Evolutionary conservation across 192 early-diverging fungal species (phyloP).

Genomic region (Rhizoclosmatium sp.): DNA sequence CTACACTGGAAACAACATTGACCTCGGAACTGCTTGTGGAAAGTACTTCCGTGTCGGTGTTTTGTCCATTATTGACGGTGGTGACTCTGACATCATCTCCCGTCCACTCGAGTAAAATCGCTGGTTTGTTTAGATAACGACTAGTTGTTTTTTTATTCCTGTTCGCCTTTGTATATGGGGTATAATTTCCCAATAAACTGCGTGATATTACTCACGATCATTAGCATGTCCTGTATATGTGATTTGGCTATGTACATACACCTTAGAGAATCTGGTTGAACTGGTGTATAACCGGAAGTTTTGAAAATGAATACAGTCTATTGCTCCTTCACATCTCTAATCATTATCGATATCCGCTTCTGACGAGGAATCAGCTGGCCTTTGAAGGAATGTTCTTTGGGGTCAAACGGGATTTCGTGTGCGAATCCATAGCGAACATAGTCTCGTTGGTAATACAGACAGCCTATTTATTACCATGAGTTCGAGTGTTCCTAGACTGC

Average conservation of each 20-base stretch:
- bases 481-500: too few species aligned
- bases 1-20: slow-evolving; percentile 99
- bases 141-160: too few species aligned
- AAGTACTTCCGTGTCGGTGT: slow-evolving; percentile 97
- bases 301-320: too few species aligned
- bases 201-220: too few species aligned
- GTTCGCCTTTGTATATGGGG: too few species aligned
- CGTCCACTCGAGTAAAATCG: slow-evolving; percentile 29
- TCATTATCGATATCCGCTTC: slow-evolving; percentile 77
- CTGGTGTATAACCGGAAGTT: too few species aligned
- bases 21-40: slow-evolving; percentile 99
- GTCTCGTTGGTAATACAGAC: slow-evolving; percentile 77
- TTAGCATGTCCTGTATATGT: too few species aligned
- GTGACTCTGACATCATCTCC: slow-evolving; percentile 92
- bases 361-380: slow-evolving; percentile 60
- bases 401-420: slow-evolving; percentile 74
- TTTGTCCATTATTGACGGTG: slow-evolving; percentile 97
- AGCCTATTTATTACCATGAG: slow-evolving; percentile 16
- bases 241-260: too few species aligned
- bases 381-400: slow-evolving; percentile 58
- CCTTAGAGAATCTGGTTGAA: too few species aligned
- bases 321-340: slow-evolving; percentile 54
- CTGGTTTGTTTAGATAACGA: too few species aligned
- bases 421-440: slow-evolving; percentile 78
- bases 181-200: too few species aligned